Evolutionary conservation across 2,329 filamentous ascomycete species (phyloP), one percentile per base, ranked within the genome.

Genomic region (Colletotrichum phormii): DNA sequence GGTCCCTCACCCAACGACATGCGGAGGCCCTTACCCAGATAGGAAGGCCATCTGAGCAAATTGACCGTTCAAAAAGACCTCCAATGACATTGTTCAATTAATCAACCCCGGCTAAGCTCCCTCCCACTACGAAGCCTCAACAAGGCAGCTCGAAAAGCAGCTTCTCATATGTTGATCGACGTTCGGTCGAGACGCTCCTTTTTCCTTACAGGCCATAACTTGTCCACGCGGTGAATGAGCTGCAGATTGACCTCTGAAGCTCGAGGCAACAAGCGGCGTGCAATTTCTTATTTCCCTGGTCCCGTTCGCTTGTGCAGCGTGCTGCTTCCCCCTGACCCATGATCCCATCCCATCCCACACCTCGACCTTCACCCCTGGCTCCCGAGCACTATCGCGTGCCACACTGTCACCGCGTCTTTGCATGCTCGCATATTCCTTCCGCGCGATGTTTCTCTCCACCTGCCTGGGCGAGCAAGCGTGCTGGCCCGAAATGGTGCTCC

Each of bases 41-140:
- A 70, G 71, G 71, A 64, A 72, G 55, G 71, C 71, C 60, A 61
- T 72, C 66, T 60, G 42, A 33, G 59, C 33, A 46, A 54, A 64
- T 49, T 54, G 49, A 35, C 58, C 49, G 46, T 18, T 9, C 29
- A 22, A 22, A 42, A 29, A 29, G 51, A 13, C 53, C 24, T 37
- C 58, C 64, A 62, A 63, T 63, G 31, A 54, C 58, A 31, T 24
- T 58, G 58, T 42, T 33, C 33, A 49, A 31, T 62, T 67, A 54
- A 58, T 66, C 57, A 67, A 67, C n/a, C 33, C 26, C 42, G 35
- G 46, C 22, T n/a, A 26, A n/a, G 18, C 31, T 22, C 42, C 31
- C 57, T 24, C 24, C 24, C 24, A 61, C 57, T 53, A 57, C 29
- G 61, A 61, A 71, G 67, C 71, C 67, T 73, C 62, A 63, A 67